Conservation (phyloP, 768 basidiomycete genomes). For the Lentinula edodes region DNA sequence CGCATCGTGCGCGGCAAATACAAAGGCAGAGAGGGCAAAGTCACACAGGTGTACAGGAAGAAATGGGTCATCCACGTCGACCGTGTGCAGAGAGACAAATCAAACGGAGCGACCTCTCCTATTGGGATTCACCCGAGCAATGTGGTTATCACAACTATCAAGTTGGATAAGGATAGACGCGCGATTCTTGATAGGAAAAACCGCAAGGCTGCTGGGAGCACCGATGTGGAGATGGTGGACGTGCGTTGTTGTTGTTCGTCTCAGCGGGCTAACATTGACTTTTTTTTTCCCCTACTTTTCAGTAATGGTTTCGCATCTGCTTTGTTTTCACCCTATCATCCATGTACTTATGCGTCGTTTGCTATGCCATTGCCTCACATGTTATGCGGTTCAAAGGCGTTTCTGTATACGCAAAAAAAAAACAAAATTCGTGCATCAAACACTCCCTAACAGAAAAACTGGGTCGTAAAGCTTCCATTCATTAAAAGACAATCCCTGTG, state of each 20-base stretch:
- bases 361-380: too few relatives aligned
- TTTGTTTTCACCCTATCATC: too few relatives aligned
- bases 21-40: conserved; percentile 98
- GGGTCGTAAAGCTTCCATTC: too few relatives aligned
- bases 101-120: conserved; percentile 88
- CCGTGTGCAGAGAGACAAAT: conserved; percentile 96
- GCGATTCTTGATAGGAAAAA: conserved; percentile 87
- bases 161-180: conserved; percentile 88
- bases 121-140: conserved; percentile 97
- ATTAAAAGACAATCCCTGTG: too few relatives aligned
- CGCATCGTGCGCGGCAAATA: conserved; percentile 95
- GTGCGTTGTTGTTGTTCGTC: conserved; percentile 41
- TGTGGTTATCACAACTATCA: conserved; percentile 89
- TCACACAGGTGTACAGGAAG: conserved; percentile 97
- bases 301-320: conserved; percentile 38
- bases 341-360: conserved; percentile 36
- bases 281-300: too few relatives aligned
- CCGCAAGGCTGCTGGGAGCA: conserved; percentile 41
- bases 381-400: too few relatives aligned
- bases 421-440: too few relatives aligned
- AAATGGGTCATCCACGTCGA: conserved; percentile 99
- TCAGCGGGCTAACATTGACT: not conserved
- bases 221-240: conserved; percentile 77
- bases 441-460: too few relatives aligned
- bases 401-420: too few relatives aligned